Conservation (phyloP, 306 rosid species). For the Datisca glomerata region DNA sequence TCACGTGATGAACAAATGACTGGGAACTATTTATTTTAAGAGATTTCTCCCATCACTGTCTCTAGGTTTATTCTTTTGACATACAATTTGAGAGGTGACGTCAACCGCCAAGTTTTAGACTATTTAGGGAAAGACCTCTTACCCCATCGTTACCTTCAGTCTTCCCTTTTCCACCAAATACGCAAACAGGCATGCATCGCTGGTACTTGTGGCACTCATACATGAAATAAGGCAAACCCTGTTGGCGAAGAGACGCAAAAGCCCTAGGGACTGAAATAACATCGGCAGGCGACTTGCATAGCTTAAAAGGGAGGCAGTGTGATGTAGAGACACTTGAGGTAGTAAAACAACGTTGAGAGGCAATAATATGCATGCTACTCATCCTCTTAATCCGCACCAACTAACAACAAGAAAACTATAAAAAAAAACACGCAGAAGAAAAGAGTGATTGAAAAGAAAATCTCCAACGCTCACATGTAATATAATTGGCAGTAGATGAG, state of each 20-base stretch:
- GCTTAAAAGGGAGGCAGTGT: slow-evolving; percentile 12
- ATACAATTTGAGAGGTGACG: neutral
- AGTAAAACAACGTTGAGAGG: slow-evolving; percentile 13
- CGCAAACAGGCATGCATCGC: slow-evolving; percentile 29
- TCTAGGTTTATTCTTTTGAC: neutral
- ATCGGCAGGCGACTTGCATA: slow-evolving; percentile 1
- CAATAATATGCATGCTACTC: slow-evolving; percentile 25
- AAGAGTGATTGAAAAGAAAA: too few species aligned
- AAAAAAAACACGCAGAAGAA: too few species aligned
- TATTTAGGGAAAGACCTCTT: slow-evolving; percentile 3
- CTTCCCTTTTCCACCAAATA: slow-evolving; percentile 44
- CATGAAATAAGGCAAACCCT: slow-evolving; percentile 17
- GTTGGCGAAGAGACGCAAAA: slow-evolving; percentile 17
- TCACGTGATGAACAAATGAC: neutral
- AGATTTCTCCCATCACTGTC: neutral
- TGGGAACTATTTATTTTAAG: neutral
- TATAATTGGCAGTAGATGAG: too few species aligned
- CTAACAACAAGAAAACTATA: too few species aligned
- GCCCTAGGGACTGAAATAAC: slow-evolving; percentile 14
- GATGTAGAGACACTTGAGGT: slow-evolving; percentile 9
- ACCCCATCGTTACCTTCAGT: slow-evolving; percentile 32
- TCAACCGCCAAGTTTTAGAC: neutral
- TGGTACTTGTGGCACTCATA: slow-evolving; percentile 5
- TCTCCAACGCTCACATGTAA: too few species aligned
- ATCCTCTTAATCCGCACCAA: too few species aligned